Conservation (phyloP, 495 filamentous ascomycete genomes). For the Podospora conica region DNA sequence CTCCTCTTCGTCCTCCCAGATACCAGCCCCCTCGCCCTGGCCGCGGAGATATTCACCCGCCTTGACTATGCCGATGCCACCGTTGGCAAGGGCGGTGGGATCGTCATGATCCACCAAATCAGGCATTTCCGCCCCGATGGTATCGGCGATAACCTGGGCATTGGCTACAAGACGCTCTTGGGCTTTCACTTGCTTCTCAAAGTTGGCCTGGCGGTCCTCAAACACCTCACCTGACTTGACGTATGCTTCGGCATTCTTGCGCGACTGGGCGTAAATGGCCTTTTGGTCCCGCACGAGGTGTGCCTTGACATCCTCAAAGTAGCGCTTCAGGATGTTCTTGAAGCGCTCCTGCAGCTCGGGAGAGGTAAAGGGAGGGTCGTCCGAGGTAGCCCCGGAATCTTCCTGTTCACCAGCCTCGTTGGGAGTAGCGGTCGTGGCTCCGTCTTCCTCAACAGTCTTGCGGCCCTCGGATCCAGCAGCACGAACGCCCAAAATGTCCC, state of each 20-base stretch:
- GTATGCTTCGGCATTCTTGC: slow-evolving; percentile 95
- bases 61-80: slow-evolving; percentile 87
- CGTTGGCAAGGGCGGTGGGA: slow-evolving; percentile 53
- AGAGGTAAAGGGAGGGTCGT: slow-evolving; percentile 67
- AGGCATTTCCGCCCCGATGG: slow-evolving; percentile 89
- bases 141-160: slow-evolving; percentile 85
- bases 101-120: slow-evolving; percentile 79
- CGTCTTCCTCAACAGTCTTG: slow-evolving; percentile 81
- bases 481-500: slow-evolving; percentile 86
- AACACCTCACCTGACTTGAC: slow-evolving; percentile 98
- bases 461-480: slow-evolving; percentile 62
- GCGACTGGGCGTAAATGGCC: slow-evolving; percentile 70
- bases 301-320: slow-evolving; percentile 87
- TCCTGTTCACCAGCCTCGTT: slow-evolving; percentile 46
- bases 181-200: slow-evolving; percentile 84
- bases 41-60: slow-evolving; percentile 88
- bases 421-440: slow-evolving; percentile 50
- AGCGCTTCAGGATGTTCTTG: slow-evolving; percentile 77
- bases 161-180: slow-evolving; percentile 88
- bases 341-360: slow-evolving; percentile 81
- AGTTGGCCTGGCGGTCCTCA: slow-evolving; percentile 92
- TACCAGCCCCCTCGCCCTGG: slow-evolving; percentile 86
- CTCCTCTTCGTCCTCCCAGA: slow-evolving; percentile 99
- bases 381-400: slow-evolving; percentile 35
- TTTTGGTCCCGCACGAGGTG: slow-evolving; percentile 90